These are phyloP conservation scores for Lagenaria siceraria DNA, from an alignment of 306 rosid species.

Conservation along the genomic window DNA sequence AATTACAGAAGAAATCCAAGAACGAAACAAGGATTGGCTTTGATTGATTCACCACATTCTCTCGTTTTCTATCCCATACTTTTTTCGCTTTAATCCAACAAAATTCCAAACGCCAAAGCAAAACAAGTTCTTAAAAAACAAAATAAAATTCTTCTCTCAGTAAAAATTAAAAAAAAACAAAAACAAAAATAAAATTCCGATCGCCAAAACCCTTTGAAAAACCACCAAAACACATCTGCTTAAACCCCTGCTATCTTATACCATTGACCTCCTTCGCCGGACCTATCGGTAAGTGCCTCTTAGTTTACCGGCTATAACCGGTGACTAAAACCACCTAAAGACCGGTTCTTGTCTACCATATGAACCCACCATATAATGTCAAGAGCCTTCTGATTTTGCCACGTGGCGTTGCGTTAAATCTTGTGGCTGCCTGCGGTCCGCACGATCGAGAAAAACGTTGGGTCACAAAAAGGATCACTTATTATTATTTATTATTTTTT, in stretches of 20 bases:
- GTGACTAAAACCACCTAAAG: constrained; percentile 40
- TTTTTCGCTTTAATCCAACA: constrained; percentile 6
- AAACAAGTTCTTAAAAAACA: not conserved
- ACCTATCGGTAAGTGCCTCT: constrained; percentile 28
- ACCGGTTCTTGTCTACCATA: constrained; percentile 58
- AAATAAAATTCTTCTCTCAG: not conserved
- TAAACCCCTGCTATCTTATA: constrained; percentile 62
- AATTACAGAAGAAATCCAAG: constrained; percentile 17
- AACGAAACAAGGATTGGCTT: constrained; percentile 6
- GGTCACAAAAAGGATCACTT: constrained; percentile 22
- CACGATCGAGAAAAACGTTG: constrained; percentile 63
- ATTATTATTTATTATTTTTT: not conserved
- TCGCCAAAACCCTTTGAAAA: constrained; percentile 69
- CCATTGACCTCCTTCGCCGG: constrained; percentile 58
- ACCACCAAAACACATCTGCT: constrained; percentile 27
- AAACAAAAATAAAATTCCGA: constrained; percentile 18
- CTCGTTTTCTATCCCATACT: constrained; percentile 23
- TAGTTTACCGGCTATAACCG: constrained; percentile 32
- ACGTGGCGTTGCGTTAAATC: constrained; percentile 12
- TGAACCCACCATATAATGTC: constrained; percentile 22
- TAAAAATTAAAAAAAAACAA: not conserved
- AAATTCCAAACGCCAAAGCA: not conserved
- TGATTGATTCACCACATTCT: constrained; percentile 12
- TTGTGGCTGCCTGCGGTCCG: constrained; percentile 48
- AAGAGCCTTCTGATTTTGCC: constrained; percentile 22